Base-by-base conservation (phyloP, 139 green algal species). In the Tetradesmus lagerheimii region DNA sequence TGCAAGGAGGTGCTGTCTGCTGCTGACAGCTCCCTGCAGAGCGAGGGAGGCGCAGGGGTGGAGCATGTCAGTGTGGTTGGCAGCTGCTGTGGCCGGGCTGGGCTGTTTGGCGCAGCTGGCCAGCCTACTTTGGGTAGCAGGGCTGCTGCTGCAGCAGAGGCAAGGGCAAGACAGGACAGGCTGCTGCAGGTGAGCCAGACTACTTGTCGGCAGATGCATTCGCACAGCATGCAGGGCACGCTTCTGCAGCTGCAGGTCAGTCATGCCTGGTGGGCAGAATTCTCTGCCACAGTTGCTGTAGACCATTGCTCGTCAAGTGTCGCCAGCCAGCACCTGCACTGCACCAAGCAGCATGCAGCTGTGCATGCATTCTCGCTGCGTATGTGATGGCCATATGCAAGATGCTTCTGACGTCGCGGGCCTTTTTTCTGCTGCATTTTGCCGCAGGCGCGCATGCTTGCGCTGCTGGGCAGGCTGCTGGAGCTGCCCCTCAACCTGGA, bases 381-480 rank as follows among this genome's bases (percentile, higher is more conserved):
- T n/a, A n/a, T n/a, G n/a, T n/a, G n/a, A n/a, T n/a, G n/a, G n/a
- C n/a, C n/a, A n/a, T n/a, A n/a, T n/a, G n/a, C n/a, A n/a, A n/a
- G n/a, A n/a, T n/a, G n/a, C n/a, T n/a, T n/a, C n/a, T n/a, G n/a
- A n/a, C n/a, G n/a, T n/a, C n/a, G n/a, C n/a, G n/a, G n/a, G n/a
- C n/a, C n/a, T n/a, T n/a, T n/a, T n/a, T n/a, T n/a, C n/a, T n/a
- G n/a, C n/a, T n/a, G n/a, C n/a, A n/a, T n/a, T 18, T 2, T 64
- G 2, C 27, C 23, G 15, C 37, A 85, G 23, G 71, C 80, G 8
- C 80, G 83, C 50, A 23, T 91, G 53, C 67, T 86, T 74, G 87
- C 86, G 57, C 74, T 93, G 39, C 83, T 93, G 87, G 81, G 62
- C 9, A 35, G 90, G 74, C 83, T 93, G 82, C 82, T 93, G 53